Base-by-base conservation (phyloP, 306 rosid genomes). In the Cucurbita argyrosperma region DNA sequence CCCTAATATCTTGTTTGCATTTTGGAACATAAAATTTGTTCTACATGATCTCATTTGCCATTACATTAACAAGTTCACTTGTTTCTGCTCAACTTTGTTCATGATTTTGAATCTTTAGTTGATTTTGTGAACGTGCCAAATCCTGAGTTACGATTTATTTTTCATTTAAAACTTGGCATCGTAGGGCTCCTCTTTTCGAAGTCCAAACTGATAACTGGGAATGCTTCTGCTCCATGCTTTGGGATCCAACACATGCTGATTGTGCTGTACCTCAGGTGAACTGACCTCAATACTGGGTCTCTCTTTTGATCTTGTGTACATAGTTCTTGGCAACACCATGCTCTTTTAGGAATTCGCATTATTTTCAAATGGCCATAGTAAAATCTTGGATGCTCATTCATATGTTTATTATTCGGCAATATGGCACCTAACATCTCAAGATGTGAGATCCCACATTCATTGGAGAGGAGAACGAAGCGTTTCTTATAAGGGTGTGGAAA, bases 161-260 rank as follows among this genome's bases (percentile, higher is more conserved):
- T 71, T 74, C 9, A 59, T 43, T 42, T 42, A 10, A 35, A 58
- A 23, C 71, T 39, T 43, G 56, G 52, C 50, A 38, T 38, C 5
- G 16, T 75, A 85, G 89, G 80, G 89, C 85, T 80, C 89, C 89
- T 72, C 78, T 78, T 78, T 82, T 70, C 58, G 89, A 85, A 78
- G 83, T 79, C 64, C 89, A 85, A 76, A 83, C 84, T 21, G 83
- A 85, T 74, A 66, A 80, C 4, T 85, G 89, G 89, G 89, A 85
- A 58, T 83, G 89, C 86, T 85, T 78, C 76, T 83, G 84, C 80
- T 82, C 80, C 63, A 56, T 80, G 46, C 83, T 76, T 21, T 83
- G 86, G 89, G 86, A 85, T 77, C 82, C 86, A 69, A 54, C 68
- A 72, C 81, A 71, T 63, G 89, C 89, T 58, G 86, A 85, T 78